Evolutionary conservation across 495 filamentous ascomycete species (phyloP).

Genomic region (Aspergillus wentii): DNA sequence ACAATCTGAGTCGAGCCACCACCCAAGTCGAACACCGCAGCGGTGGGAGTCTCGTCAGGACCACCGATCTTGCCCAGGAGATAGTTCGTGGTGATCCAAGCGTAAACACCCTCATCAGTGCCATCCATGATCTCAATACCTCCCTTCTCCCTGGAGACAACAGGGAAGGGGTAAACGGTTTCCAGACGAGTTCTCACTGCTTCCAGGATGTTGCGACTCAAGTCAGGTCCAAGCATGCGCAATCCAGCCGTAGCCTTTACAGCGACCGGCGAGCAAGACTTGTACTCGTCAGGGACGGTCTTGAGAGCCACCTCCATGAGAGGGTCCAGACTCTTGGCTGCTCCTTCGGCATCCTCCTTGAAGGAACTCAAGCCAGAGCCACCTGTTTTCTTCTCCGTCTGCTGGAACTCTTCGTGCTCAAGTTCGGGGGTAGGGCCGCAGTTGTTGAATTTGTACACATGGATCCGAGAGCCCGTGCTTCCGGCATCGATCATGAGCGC

Average conservation of each 20-base stretch:
- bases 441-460: conserved; percentile 99
- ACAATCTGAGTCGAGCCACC: conserved; percentile 98
- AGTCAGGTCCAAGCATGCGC: conserved; percentile 75
- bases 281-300: conserved; percentile 79
- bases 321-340: conserved; percentile 82
- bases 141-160: conserved; percentile 75
- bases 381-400: conserved; percentile 72
- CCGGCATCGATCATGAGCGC: conserved; percentile 98
- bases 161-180: conserved; percentile 86
- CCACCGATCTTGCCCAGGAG: conserved; percentile 95
- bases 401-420: conserved; percentile 85
- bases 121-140: conserved; percentile 97
- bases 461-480: conserved; percentile 94
- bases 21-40: conserved; percentile 92
- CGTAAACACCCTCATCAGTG: conserved; percentile 94
- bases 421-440: conserved; percentile 94
- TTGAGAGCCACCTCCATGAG: conserved; percentile 81
- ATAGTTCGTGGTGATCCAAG: conserved; percentile 99
- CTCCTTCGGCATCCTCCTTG: conserved; percentile 74
- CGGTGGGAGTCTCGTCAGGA: conserved; percentile 82
- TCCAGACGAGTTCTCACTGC: conserved; percentile 83
- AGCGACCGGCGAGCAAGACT: conserved; percentile 82
- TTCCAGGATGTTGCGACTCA: conserved; percentile 76
- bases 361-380: conserved; percentile 86
- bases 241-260: conserved; percentile 96